Evolutionary conservation across 257 asterid species (phyloP).

Genomic region (Rehmannia glutinosa): DNA sequence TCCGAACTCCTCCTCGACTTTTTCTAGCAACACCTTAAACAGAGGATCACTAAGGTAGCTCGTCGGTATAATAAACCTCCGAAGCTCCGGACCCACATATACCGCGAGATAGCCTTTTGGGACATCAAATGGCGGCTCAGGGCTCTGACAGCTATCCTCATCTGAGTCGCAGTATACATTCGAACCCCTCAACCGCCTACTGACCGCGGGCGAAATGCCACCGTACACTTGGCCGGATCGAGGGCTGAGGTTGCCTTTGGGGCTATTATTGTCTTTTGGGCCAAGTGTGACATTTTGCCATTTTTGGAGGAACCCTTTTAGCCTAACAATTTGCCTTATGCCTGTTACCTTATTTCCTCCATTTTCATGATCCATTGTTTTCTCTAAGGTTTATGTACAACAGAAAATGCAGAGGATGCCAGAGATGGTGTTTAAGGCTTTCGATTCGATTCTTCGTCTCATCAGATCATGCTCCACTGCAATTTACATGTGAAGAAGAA

Average conservation of each 20-base stretch:
- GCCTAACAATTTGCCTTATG: conserved; percentile 59
- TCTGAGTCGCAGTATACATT: conserved; percentile 43
- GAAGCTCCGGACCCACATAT: conserved; percentile 55
- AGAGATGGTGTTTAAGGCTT: no score
- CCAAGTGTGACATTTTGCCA: conserved; percentile 70
- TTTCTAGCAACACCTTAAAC: conserved; percentile 52
- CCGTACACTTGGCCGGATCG: conserved; percentile 1
- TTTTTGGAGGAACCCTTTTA: conserved; percentile 57
- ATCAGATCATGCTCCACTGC: conserved; percentile 54
- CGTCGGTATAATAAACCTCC: conserved; percentile 64
- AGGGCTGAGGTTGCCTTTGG: no score
- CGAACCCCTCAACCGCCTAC: conserved; percentile 33
- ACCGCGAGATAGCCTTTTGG: conserved; percentile 60
- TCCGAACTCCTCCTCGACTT: conserved; percentile 71
- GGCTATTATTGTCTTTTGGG: conserved; percentile 21
- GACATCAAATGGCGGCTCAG: conserved; percentile 42
- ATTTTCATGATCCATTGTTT: conserved; percentile 34
- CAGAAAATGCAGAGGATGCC: no score
- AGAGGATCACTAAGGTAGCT: conserved; percentile 54
- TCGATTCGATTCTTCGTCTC: conserved; percentile 13
- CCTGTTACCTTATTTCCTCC: conserved; percentile 60
- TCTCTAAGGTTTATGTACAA: no score
- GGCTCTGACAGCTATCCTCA: conserved; percentile 50
- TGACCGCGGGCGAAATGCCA: conserved; percentile 44
- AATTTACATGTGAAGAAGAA: no score